Evolutionary conservation across 1,284 basidiomycete species (phyloP).

Genomic region (Puccinia polysora): DNA sequence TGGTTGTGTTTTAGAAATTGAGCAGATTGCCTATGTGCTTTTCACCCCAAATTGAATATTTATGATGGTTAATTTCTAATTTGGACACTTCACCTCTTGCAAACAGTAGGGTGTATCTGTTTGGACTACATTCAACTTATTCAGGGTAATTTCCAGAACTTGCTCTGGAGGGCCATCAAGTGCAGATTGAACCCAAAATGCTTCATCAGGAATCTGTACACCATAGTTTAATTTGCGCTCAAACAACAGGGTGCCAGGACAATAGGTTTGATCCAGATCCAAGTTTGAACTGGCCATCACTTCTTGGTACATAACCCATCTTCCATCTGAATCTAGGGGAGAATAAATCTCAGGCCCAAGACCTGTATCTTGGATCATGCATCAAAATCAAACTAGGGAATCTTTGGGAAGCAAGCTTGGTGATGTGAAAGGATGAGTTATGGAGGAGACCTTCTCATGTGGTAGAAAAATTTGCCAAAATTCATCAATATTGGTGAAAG

Average conservation of each 20-base stretch:
- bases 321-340: conserved; percentile 6
- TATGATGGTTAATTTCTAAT: conserved; percentile 21
- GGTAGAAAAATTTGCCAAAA: neutral
- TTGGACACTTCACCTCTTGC: conserved; percentile 7
- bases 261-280: neutral
- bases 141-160: conserved; percentile 13
- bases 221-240: conserved; percentile 39
- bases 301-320: conserved; percentile 28
- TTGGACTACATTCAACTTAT: neutral
- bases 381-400: conserved; percentile 35
- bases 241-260: neutral
- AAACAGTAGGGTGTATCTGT: neutral
- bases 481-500: neutral
- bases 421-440: conserved; percentile 25
- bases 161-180: conserved; percentile 32
- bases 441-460: conserved; percentile 25
- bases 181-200: conserved; percentile 18
- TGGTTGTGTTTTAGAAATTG: conserved; percentile 22
- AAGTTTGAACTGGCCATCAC: neutral
- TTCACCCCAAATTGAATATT: conserved; percentile 19
- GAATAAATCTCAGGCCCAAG: conserved; percentile 27
- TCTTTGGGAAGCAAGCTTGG: neutral
- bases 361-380: conserved; percentile 40
- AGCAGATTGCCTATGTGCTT: conserved; percentile 28
- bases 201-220: conserved; percentile 40